Base-by-base conservation (phyloP, 345 rosid genomes). In the Punica granatum region DNA sequence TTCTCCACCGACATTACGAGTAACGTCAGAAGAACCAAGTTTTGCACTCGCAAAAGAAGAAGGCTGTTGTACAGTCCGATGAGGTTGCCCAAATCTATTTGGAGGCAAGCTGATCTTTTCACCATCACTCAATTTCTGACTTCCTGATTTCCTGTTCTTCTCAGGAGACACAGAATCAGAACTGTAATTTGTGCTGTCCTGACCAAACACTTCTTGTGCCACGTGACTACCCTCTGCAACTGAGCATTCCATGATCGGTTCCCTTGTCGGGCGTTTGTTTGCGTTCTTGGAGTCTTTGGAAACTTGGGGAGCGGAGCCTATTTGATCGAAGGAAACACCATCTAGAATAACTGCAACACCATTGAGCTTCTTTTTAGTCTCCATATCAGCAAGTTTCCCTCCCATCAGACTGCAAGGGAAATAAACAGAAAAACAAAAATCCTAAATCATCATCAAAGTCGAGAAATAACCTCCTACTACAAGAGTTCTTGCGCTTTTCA, bases 231-330 rank as follows among this genome's bases (percentile, higher is more conserved):
- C 76, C 35, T 81, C 88, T 2, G 58, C 66, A 16, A 64, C 71
- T 0, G 78, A 73, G 30, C 76, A 65, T 65, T 80, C 77, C 34
- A 66, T 71, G 2, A 75, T 70, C 66, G 74, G 79, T 82, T 82
- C 84, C 70, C 80, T 83, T 73, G 84, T 85, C 75, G 71, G 88
- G 62, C 74, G 76, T 42, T 75, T 84, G 67, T 84, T 83, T 33
- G 79, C 63, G 72, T 80, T 87, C 43, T 28, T 23, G 14, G 59
- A 64, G 6, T 65, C 89, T 67, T 73, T 82, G 9, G 87, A 71
- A 68, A 75, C 62, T 79, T 77, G 79, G n/a, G 85, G 82, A 79
- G 83, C 67, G 68, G 71, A 74, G 54, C 81, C 74, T 65, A 70
- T 77, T 67, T 82, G 73, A 65, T 74, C 82, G 60, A 36, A 75